These are phyloP conservation scores for Kuraishia ogatae DNA, from an alignment of 805 yeast species.

Conservation along the genomic window DNA sequence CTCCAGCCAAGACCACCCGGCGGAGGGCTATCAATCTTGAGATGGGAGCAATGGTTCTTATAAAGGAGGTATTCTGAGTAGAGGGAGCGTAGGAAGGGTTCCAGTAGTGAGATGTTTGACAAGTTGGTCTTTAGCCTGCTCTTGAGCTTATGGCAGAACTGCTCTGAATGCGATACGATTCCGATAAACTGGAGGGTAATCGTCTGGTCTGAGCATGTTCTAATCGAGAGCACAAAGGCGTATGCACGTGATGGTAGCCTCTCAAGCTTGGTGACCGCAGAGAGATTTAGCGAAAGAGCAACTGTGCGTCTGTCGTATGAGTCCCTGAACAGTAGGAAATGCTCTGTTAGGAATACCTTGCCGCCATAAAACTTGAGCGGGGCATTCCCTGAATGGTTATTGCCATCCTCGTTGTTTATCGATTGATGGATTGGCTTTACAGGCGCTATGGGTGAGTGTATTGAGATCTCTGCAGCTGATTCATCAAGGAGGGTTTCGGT, in stretches of 20 bases:
- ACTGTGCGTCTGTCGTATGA: constrained; percentile 61
- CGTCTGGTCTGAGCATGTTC: constrained; percentile 56
- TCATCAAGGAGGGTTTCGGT: constrained; percentile 59
- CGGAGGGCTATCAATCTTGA: constrained; percentile 45
- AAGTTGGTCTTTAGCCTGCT: constrained; percentile 53
- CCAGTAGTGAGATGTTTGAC: constrained; percentile 50
- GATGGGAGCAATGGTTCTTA: constrained; percentile 39
- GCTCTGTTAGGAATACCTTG: constrained; percentile 61
- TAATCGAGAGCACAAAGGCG: constrained; percentile 69
- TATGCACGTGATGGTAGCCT: constrained; percentile 70
- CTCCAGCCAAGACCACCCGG: constrained; percentile 79
- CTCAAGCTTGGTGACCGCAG: constrained; percentile 78
- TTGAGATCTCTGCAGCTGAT: constrained; percentile 52
- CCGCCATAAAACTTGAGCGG: constrained; percentile 37
- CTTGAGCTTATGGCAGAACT: constrained; percentile 65
- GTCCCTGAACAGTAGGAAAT: constrained; percentile 69
- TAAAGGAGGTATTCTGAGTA: constrained; percentile 80
- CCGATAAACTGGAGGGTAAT: constrained; percentile 72
- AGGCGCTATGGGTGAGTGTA: constrained; percentile 16
- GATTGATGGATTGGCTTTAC: background rate
- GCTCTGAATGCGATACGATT: constrained; percentile 67
- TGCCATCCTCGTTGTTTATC: background rate
- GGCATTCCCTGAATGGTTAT: background rate
- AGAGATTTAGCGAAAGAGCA: constrained; percentile 60
- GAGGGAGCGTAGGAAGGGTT: constrained; percentile 57